These are phyloP conservation scores for Actinomortierella ambigua DNA, from an alignment of 371 early-diverging fungal genomes.

Conservation along the genomic window DNA sequence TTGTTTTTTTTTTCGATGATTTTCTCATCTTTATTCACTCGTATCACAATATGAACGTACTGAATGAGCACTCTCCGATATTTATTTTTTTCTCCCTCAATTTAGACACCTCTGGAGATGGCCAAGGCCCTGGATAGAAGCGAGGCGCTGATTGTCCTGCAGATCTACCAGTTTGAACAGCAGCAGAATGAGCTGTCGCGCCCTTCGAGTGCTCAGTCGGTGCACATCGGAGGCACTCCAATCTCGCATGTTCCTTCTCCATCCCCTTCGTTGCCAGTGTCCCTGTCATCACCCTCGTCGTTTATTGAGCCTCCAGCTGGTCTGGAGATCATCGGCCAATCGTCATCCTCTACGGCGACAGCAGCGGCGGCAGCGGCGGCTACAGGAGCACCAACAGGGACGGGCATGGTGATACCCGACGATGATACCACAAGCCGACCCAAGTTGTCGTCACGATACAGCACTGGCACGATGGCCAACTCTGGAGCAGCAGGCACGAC, in stretches of 20 bases:
- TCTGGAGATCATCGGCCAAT: slow-evolving; percentile 10
- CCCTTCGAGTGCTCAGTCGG: slow-evolving; percentile 42
- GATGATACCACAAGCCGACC: slow-evolving; percentile 24
- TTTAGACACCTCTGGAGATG: slow-evolving; percentile 72
- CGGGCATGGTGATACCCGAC: neutral
- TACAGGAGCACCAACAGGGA: neutral
- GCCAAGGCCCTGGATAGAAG: slow-evolving; percentile 53
- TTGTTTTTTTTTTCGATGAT: neutral
- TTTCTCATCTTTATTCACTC: neutral
- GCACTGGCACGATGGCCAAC: slow-evolving; percentile 14
- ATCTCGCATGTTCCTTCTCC: slow-evolving; percentile 29
- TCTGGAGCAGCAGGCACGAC: neutral
- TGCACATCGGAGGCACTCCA: slow-evolving; percentile 28
- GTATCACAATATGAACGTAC: neutral
- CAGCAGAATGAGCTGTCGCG: slow-evolving; percentile 41
- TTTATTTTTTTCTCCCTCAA: no score
- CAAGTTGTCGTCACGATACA: slow-evolving; percentile 27
- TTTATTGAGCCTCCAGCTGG: slow-evolving; percentile 17
- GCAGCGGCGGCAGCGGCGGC: slow-evolving; percentile 9
- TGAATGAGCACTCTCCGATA: no score
- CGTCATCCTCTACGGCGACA: neutral
- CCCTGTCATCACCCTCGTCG: slow-evolving; percentile 28
- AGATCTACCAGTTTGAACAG: slow-evolving; percentile 45
- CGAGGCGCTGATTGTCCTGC: slow-evolving; percentile 41
- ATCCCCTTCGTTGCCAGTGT: slow-evolving; percentile 30